A percentile compares a stretch with the other conserved stretches of the same genome.
phyloP scores from a whole-genome alignment of 306 rosid genomes.

The Crataegus laevigata region DNA sequence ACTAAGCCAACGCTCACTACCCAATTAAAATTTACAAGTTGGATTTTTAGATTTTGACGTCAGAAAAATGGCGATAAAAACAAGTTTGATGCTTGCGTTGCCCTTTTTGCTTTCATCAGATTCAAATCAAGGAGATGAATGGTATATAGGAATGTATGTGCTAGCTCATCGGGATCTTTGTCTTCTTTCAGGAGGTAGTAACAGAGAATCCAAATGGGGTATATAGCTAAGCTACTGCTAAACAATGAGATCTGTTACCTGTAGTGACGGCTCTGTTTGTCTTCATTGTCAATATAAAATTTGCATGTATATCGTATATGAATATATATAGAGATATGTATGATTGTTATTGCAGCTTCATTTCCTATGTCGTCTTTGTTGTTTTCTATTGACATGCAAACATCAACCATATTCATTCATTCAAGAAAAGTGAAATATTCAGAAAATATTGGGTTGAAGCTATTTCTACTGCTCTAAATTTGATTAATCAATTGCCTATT shows the following conservation, averaged over 20 bases:
- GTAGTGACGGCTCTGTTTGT: neutral
- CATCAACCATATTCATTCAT: no score
- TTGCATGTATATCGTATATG: neutral
- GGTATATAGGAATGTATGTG: no score
- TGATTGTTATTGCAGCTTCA: neutral
- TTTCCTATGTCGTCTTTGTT: neutral
- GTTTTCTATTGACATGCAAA: neutral
- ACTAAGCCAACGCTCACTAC: neutral
- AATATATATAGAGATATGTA: neutral
- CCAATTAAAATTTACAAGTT: neutral
- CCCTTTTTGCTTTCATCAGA: neutral
- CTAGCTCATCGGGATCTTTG: neutral
- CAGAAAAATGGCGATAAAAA: neutral
- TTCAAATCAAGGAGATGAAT: no score
- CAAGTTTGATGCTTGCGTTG: neutral
- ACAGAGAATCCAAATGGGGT: neutral
- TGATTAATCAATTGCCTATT: no score
- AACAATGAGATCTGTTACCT: neutral
- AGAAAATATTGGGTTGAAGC: no score
- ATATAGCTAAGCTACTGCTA: neutral
- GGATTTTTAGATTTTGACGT: neutral
- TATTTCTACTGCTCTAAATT: no score
- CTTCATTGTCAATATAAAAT: neutral
- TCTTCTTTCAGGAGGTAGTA: neutral
- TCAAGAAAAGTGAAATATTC: no score